Evolutionary conservation across 768 basidiomycete genomes (phyloP), one percentile per base, ranked within the genome.

Genomic region (Paxillus ammoniavirescens): DNA sequence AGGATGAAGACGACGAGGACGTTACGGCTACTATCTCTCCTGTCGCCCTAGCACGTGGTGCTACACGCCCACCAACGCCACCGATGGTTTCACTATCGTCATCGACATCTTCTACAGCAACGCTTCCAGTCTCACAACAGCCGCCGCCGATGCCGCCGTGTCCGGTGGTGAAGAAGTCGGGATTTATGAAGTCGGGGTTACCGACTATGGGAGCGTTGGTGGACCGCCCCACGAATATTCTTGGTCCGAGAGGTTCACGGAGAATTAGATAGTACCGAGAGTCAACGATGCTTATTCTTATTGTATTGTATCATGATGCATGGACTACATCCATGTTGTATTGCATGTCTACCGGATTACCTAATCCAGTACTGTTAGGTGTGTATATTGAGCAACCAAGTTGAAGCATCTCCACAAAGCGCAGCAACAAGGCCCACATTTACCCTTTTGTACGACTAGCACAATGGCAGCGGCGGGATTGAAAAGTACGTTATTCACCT

Each of bases 401-500:
- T 21, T 21, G 21, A 21, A 21, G 21, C 21, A 21, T n/a, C 26
- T 46, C 12, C 21, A 35, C 37, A 12, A 14, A 26, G 44, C 56
- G 53, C 58, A 62, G 45, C 43, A 42, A 30, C 28, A 17, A 36
- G 43, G 5, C 31, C 1, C 6, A 26, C 46, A 9, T 26, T 21
- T 2, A 17, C 31, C 43, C 37, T 14, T 50, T 49, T 13, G 26
- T 44, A 45, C 42, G 35, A 43, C 31, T 44, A 56, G 36, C 63
- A 53, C 55, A 15, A 86, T 87, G 84, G 74, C 82, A 58, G 74
- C 82, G 47, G 85, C 86, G 51, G 86, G 87, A 60, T 77, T 89
- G 60, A 81, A 83, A 76, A 89, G 87, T 88, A 65, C 64, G 80
- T 47, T 5, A 30, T 26, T 41, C 41, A n/a, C 51, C 37, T 42